phyloP scores from a whole-genome alignment of 1,284 basidiomycete genomes.

The Golubevia sp. region DNA sequence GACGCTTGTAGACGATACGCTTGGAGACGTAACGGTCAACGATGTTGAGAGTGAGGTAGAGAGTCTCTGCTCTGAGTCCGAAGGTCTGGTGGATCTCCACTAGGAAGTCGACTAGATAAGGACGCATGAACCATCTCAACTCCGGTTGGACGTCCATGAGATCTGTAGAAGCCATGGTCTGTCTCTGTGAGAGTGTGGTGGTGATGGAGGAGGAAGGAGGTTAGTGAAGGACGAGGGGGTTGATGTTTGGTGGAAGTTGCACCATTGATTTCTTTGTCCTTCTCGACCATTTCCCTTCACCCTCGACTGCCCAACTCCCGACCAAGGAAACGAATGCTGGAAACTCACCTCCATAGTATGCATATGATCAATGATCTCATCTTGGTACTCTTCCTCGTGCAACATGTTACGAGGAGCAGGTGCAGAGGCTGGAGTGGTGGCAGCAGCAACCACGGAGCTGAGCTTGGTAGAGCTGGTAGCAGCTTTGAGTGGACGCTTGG shows the following conservation, averaged over 20 bases:
- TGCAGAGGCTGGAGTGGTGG: neutral
- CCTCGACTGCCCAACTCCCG: neutral
- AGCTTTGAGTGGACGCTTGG: neutral
- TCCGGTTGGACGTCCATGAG: conserved; percentile 60
- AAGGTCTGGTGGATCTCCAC: conserved; percentile 94
- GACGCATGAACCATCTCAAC: conserved; percentile 78
- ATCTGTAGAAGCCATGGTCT: conserved; percentile 50
- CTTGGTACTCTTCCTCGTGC: conserved; percentile 51
- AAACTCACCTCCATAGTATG: conserved; percentile 36
- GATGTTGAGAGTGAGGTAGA: conserved; percentile 97
- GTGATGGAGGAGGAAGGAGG: neutral
- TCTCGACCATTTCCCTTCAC: neutral
- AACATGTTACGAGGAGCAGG: conserved; percentile 3
- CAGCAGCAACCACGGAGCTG: neutral
- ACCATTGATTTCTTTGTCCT: neutral
- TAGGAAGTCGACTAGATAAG: conserved; percentile 96
- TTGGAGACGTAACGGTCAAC: conserved; percentile 98
- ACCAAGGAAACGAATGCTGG: neutral
- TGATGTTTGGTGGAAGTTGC: neutral
- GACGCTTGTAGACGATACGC: conserved; percentile 96
- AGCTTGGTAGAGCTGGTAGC: neutral
- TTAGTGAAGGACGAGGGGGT: neutral
- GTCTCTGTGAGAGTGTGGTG: conserved; percentile 10
- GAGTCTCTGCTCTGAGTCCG: conserved; percentile 90
- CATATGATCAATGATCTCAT: conserved; percentile 55